Percentiles rank a stretch among this genome's conserved stretches.
Conservation (phyloP, 768 basidiomycete species). For the Tulasnella sp. region DNA sequence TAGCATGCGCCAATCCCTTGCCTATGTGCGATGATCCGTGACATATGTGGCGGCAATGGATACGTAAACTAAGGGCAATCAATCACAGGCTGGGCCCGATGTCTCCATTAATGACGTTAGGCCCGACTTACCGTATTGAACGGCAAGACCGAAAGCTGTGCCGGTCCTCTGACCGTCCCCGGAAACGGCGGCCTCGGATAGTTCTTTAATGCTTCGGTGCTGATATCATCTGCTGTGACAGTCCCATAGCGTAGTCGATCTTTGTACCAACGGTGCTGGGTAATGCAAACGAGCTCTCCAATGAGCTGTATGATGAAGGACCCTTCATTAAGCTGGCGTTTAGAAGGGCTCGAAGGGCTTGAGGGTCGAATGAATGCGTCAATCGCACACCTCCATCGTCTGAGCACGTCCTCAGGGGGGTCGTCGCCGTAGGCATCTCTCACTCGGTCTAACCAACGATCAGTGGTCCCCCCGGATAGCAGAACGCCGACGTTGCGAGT, state of each 20-base stretch:
- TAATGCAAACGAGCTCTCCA: constrained; percentile 33
- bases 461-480: constrained; percentile 21
- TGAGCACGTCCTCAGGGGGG: no score
- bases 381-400: no score
- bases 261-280: constrained; percentile 36
- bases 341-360: constrained; percentile 21
- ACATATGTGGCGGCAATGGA: constrained; percentile 32
- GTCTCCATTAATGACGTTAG: not conserved
- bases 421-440: constrained; percentile 24
- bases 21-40: constrained; percentile 37
- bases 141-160: constrained; percentile 35
- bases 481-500: constrained; percentile 27
- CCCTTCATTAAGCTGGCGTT: constrained; percentile 28
- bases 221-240: not conserved
- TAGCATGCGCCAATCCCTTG: constrained; percentile 39
- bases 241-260: constrained; percentile 26
- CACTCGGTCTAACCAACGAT: constrained; percentile 32
- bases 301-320: constrained; percentile 37
- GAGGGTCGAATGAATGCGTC: no score
- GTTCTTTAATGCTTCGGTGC: not conserved
- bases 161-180: constrained; percentile 25
- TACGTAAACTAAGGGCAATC: constrained; percentile 34
- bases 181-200: constrained; percentile 18
- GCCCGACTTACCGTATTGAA: constrained; percentile 36
- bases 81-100: not conserved